Conservation (phyloP, 176 grass and related monocot genomes). For the Elymus sibiricus region DNA sequence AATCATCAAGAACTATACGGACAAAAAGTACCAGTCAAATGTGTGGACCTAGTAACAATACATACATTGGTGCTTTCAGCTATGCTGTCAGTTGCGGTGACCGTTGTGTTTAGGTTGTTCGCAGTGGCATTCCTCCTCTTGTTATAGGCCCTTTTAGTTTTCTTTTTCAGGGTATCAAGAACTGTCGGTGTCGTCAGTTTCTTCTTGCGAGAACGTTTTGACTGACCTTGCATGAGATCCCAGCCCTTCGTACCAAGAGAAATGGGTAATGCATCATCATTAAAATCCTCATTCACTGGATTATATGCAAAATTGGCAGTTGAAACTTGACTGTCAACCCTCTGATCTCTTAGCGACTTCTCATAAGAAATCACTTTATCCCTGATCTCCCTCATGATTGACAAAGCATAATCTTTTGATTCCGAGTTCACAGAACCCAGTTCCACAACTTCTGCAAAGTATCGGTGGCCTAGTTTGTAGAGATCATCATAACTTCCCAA, state of each 20-base stretch:
- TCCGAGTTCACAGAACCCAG: slow-evolving; percentile 58
- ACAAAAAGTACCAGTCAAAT: background rate
- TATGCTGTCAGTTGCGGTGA: slow-evolving; percentile 20
- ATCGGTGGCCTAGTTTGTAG: slow-evolving; percentile 57
- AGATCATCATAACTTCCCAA: slow-evolving; percentile 70
- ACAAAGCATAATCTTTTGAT: slow-evolving; percentile 70
- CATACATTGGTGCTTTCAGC: slow-evolving; percentile 55
- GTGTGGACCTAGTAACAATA: slow-evolving; percentile 15
- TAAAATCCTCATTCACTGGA: slow-evolving; percentile 83
- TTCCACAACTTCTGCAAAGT: slow-evolving; percentile 76
- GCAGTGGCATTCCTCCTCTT: slow-evolving; percentile 67
- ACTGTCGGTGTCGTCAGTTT: slow-evolving; percentile 56
- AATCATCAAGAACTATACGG: slow-evolving; percentile 4
- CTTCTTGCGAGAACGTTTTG: slow-evolving; percentile 69
- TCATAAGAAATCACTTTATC: slow-evolving; percentile 85
- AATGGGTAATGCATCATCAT: slow-evolving; percentile 59
- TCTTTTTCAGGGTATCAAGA: slow-evolving; percentile 71
- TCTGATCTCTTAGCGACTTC: slow-evolving; percentile 70
- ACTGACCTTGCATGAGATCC: slow-evolving; percentile 58
- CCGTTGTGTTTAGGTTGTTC: slow-evolving; percentile 34
- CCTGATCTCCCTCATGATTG: slow-evolving; percentile 65
- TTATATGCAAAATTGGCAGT: slow-evolving; percentile 71
- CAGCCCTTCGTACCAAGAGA: slow-evolving; percentile 71
- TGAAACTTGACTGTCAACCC: slow-evolving; percentile 63
- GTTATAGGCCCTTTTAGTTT: slow-evolving; percentile 64